These are phyloP conservation scores for Eragrostis nindensis DNA, from an alignment of 176 grass and related monocot species.

Conservation along the genomic window DNA sequence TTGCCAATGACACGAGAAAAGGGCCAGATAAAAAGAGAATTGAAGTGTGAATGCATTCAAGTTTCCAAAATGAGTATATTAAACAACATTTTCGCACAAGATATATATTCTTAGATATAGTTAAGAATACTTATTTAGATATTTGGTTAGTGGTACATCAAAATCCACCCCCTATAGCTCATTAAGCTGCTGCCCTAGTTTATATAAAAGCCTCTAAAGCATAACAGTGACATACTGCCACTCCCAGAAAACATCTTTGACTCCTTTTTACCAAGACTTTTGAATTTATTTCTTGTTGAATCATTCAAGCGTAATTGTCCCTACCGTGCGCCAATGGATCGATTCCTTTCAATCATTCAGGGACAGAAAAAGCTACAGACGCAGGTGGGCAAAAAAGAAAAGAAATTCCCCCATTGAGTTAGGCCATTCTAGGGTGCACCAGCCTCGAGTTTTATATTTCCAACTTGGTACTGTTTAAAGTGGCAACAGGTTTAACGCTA, in stretches of 20 bases:
- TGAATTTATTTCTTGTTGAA: slow-evolving; percentile 41
- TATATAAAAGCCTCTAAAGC: slow-evolving; percentile 38
- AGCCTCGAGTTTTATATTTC: slow-evolving; percentile 37
- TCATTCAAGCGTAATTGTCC: slow-evolving; percentile 40
- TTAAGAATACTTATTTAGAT: slow-evolving; percentile 12
- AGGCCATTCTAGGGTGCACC: slow-evolving; percentile 36
- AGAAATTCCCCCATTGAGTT: slow-evolving; percentile 38
- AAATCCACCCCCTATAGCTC: slow-evolving; percentile 30
- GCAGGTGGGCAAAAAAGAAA: slow-evolving; percentile 13
- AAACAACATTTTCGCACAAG: not conserved
- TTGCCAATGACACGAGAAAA: not conserved
- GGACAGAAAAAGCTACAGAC: slow-evolving; percentile 43
- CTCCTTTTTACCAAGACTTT: slow-evolving; percentile 46
- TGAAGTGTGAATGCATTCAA: not conserved
- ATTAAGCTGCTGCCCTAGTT: not conserved
- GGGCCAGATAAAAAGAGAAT: not conserved
- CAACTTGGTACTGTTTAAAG: slow-evolving; percentile 44
- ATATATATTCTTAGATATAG: slow-evolving; percentile 28
- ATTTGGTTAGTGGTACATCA: slow-evolving; percentile 50
- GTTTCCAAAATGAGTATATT: slow-evolving; percentile 18
- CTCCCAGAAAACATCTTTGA: slow-evolving; percentile 44
- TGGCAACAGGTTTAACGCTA: not conserved
- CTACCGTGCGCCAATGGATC: slow-evolving; percentile 47
- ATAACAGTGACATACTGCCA: slow-evolving; percentile 45
- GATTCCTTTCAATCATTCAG: slow-evolving; percentile 58